phyloP scores from a whole-genome alignment of 2,329 filamentous ascomycete genomes.

The Diaporthe citri region DNA sequence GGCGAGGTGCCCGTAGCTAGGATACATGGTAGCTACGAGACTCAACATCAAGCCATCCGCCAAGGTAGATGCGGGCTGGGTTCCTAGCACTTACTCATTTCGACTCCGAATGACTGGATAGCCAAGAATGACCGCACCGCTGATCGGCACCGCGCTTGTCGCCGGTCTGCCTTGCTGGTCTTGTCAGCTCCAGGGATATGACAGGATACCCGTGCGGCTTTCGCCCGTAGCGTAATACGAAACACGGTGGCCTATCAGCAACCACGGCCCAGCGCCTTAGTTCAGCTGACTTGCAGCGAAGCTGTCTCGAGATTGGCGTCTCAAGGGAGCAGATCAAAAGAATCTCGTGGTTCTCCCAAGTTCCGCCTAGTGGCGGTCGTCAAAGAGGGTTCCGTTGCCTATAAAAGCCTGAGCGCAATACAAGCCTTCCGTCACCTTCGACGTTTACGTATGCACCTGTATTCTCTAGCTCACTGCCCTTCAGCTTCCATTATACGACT shows the following conservation, averaged over 20 bases:
- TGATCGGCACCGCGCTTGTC: neutral
- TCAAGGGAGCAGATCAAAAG: neutral
- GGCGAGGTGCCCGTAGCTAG: neutral
- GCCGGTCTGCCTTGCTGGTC: neutral
- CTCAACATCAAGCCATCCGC: neutral
- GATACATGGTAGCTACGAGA: too few species aligned
- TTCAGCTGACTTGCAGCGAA: conserved; percentile 12
- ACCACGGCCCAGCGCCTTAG: neutral
- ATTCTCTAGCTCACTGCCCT: neutral
- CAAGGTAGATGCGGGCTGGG: neutral
- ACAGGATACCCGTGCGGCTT: conserved; percentile 9
- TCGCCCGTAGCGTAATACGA: conserved; percentile 19
- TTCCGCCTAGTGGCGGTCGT: neutral
- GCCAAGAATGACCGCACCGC: neutral
- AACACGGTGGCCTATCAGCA: conserved; percentile 9
- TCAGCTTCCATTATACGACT: neutral
- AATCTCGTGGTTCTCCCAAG: neutral
- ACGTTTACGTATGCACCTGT: neutral
- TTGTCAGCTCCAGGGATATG: neutral
- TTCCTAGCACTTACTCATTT: neutral
- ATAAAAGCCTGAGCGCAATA: neutral
- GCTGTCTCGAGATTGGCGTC: neutral
- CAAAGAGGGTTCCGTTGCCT: neutral
- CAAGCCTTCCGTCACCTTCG: neutral
- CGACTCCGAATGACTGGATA: neutral